These are phyloP conservation scores for Phialophora macrospora DNA, from an alignment of 2,329 filamentous ascomycete species.

Conservation along the genomic window DNA sequence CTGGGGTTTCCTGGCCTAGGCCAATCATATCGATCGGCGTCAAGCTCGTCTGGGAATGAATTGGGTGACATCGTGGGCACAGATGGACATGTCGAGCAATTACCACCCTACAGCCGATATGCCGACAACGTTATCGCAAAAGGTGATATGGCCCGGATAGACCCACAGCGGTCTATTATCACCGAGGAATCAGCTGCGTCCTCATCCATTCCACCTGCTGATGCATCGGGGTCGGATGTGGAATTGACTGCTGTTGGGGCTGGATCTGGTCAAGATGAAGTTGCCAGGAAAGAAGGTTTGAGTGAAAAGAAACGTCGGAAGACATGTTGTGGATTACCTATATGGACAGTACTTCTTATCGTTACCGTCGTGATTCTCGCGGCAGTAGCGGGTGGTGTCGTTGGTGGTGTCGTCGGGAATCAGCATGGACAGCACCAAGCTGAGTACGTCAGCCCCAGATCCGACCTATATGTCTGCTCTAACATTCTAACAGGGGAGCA, in stretches of 20 bases:
- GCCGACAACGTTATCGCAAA: constrained; percentile 73
- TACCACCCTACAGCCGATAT: constrained; percentile 90
- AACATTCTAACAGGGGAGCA: constrained; percentile 43
- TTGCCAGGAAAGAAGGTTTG: constrained; percentile 48
- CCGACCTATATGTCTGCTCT: constrained; percentile 15
- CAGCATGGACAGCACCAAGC: constrained; percentile 40
- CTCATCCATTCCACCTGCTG: constrained; percentile 17
- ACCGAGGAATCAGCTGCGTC: constrained; percentile 21
- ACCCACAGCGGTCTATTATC: constrained; percentile 15
- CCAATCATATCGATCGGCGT: constrained; percentile 71
- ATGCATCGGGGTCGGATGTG: constrained; percentile 33
- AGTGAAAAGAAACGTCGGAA: constrained; percentile 50
- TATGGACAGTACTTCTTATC: constrained; percentile 57
- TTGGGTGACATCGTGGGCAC: constrained; percentile 84
- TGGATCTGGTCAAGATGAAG: constrained; percentile 37
- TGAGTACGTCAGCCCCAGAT: constrained; percentile 31
- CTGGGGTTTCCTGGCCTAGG: constrained; percentile 75
- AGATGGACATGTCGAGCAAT: constrained; percentile 85
- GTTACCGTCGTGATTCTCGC: constrained; percentile 55
- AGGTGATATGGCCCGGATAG: constrained; percentile 43
- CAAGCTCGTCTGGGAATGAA: constrained; percentile 76
- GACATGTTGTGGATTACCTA: constrained; percentile 57
- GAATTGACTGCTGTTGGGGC: constrained; percentile 35
- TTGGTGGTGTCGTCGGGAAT: constrained; percentile 59
- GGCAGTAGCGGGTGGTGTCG: constrained; percentile 58